Evolutionary conservation across 75 land plant genomes (phyloP).

Genomic region (Ceratopteris richardii): DNA sequence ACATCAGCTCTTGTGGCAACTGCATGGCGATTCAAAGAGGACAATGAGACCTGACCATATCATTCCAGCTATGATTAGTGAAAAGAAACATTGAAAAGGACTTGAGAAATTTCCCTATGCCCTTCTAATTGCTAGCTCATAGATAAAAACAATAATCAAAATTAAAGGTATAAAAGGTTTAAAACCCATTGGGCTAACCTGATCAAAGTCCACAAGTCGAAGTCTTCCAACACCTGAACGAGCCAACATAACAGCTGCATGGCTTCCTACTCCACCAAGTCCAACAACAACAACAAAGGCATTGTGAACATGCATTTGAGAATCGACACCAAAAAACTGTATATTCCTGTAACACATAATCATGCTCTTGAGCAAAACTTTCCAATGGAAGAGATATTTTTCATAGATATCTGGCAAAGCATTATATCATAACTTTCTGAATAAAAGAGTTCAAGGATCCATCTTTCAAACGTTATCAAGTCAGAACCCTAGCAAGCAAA

Average conservation of each 20-base stretch:
- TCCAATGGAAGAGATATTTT: background rate
- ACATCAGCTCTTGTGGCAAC: constrained; percentile 96
- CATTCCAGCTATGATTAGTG: background rate
- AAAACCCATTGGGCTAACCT: constrained; percentile 34
- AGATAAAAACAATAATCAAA: constrained; percentile 1
- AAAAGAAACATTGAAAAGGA: background rate
- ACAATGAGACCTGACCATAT: constrained; percentile 73
- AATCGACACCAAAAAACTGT: constrained; percentile 83
- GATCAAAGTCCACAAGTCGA: constrained; percentile 96
- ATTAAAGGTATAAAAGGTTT: background rate
- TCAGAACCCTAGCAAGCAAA: too few species aligned
- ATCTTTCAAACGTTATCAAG: too few species aligned
- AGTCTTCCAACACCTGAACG: constrained; percentile 87
- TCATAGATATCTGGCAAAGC: background rate
- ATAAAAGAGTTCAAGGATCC: too few species aligned
- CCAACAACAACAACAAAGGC: constrained; percentile 91
- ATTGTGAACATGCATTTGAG: constrained; percentile 62
- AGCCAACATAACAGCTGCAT: constrained; percentile 97
- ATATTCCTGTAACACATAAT: constrained; percentile 48
- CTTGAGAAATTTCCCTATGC: too few species aligned
- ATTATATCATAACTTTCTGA: background rate
- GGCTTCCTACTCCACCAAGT: constrained; percentile 99
- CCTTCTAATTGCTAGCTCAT: too few species aligned
- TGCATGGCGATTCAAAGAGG: constrained; percentile 93
- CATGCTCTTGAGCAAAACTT: background rate